These are phyloP conservation scores for Noccaea bulbosa DNA, from an alignment of 345 rosid genomes.

Conservation along the genomic window DNA sequence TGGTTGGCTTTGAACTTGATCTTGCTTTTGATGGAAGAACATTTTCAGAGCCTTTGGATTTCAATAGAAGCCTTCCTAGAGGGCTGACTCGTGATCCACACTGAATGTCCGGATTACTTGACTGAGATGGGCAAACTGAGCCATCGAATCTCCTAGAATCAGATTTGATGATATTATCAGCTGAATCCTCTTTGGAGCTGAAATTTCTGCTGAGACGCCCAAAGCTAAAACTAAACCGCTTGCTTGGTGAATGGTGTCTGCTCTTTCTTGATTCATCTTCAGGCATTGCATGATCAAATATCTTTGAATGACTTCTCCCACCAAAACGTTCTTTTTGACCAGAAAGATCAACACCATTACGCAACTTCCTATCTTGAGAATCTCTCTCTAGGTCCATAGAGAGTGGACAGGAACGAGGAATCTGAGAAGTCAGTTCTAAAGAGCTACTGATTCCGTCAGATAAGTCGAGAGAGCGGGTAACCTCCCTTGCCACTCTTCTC, in stretches of 20 bases:
- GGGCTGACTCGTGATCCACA: slow-evolving; percentile 72
- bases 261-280: slow-evolving; percentile 49
- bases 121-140: no score
- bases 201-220: slow-evolving; percentile 73
- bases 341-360: slow-evolving; percentile 44
- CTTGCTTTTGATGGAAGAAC: slow-evolving; percentile 47
- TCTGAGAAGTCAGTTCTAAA: slow-evolving; percentile 43
- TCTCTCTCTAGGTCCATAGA: slow-evolving; percentile 47
- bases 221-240: slow-evolving; percentile 82
- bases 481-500: slow-evolving; percentile 35
- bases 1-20: slow-evolving; percentile 42
- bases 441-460: slow-evolving; percentile 40
- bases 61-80: slow-evolving; percentile 66
- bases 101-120: slow-evolving; percentile 48
- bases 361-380: slow-evolving; percentile 38
- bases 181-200: slow-evolving; percentile 68
- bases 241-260: slow-evolving; percentile 62
- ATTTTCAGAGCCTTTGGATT: slow-evolving; percentile 57
- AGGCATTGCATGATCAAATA: slow-evolving; percentile 50
- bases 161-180: no score
- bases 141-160: no score
- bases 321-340: slow-evolving; percentile 40
- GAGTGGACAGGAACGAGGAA: slow-evolving; percentile 59
- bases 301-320: slow-evolving; percentile 41
- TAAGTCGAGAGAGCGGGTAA: slow-evolving; percentile 43